phyloP scores from a whole-genome alignment of 2,329 filamentous ascomycete genomes.

The Apiospora phragmitis region DNA sequence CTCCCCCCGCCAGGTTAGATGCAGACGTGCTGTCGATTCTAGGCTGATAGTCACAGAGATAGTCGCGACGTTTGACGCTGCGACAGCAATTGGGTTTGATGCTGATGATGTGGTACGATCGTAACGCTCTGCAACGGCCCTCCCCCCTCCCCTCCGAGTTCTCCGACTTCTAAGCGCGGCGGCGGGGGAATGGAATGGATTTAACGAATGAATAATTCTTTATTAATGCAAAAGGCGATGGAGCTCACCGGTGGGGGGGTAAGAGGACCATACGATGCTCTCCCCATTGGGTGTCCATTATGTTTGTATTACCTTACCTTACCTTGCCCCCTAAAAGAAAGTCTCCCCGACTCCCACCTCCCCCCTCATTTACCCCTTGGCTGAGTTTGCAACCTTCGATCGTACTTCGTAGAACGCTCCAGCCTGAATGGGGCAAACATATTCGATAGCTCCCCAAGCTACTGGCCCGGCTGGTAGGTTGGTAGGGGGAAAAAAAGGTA shows the following conservation, averaged over 20 bases:
- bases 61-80: neutral
- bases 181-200: neutral
- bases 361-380: slow-evolving; percentile 7
- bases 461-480: neutral
- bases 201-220: neutral
- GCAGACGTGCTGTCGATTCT: neutral
- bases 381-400: neutral
- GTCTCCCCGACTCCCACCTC: neutral
- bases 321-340: neutral
- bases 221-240: neutral
- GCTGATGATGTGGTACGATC: slow-evolving; percentile 1
- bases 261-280: neutral
- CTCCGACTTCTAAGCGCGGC: neutral
- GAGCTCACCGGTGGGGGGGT: slow-evolving; percentile 2
- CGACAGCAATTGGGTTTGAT: neutral
- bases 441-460: neutral
- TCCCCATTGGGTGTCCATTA: neutral
- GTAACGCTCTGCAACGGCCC: neutral
- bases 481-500: no score
- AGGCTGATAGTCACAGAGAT: neutral
- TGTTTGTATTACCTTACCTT: neutral
- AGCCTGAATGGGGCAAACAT: neutral
- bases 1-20: neutral
- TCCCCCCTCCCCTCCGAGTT: neutral
- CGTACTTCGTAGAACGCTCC: neutral